A percentile compares a stretch with the other conserved stretches of the same genome.
phyloP scores from a whole-genome alignment of 441 rosid genomes.

The Viola pubescens region DNA sequence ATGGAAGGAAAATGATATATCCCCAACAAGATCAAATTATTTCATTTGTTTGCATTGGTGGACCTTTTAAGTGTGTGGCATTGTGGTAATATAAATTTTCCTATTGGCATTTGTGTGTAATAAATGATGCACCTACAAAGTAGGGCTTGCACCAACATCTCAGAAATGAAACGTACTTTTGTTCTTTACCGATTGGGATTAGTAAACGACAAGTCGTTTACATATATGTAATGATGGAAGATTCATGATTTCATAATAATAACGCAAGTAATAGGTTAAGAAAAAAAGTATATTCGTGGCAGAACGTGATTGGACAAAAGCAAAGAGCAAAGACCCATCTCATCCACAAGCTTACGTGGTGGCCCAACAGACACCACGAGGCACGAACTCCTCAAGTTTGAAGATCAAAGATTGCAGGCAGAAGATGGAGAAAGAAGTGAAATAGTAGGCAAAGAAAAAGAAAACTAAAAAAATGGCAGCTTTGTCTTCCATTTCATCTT shows the following conservation, averaged over 20 bases:
- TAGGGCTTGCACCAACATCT: too few relatives aligned
- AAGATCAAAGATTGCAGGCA: neutral
- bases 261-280: neutral
- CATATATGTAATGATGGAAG: neutral
- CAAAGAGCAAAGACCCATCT: neutral
- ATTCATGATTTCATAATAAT: neutral
- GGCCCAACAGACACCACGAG: neutral
- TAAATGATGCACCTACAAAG: too few relatives aligned
- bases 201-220: too few relatives aligned
- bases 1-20: conserved; percentile 1
- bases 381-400: neutral
- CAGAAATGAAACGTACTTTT: too few relatives aligned
- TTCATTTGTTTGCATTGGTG: too few relatives aligned
- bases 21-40: too few relatives aligned
- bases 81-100: too few relatives aligned
- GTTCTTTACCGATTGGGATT: too few relatives aligned
- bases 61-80: too few relatives aligned
- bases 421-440: neutral
- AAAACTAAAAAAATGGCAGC: conserved; percentile 20
- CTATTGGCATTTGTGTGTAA: too few relatives aligned
- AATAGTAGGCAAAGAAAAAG: neutral
- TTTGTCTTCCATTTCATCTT: conserved; percentile 27
- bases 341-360: conserved; percentile 5
- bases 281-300: too few relatives aligned
- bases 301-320: neutral